Conservation (phyloP, 2,329 filamentous ascomycete genomes). For the Myriosclerotinia scirpicola region DNA sequence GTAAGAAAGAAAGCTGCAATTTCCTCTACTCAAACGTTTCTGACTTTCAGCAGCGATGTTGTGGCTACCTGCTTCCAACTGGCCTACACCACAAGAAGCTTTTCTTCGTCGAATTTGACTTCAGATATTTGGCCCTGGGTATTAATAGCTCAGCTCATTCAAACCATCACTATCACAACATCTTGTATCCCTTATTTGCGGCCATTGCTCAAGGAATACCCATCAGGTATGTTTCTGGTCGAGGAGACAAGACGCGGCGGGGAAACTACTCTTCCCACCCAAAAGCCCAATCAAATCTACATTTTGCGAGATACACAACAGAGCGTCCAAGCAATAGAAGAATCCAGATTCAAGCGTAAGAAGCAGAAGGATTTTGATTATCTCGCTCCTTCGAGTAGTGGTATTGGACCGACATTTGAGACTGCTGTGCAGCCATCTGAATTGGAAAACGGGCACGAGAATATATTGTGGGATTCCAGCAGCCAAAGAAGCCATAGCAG, state of each 20-base stretch:
- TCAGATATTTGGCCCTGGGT: constrained; percentile 2
- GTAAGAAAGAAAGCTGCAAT: neutral
- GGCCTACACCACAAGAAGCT: constrained; percentile 4
- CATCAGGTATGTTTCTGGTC: constrained; percentile 8
- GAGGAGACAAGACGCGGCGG: neutral
- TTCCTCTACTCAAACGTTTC: neutral
- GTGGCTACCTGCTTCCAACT: neutral
- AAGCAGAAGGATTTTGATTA: too few species aligned
- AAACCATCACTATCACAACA: constrained; percentile 3
- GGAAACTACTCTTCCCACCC: neutral
- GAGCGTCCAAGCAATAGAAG: too few species aligned
- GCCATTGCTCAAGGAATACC: neutral
- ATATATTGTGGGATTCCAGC: neutral
- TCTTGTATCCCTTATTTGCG: constrained; percentile 16
- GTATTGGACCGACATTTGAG: too few species aligned
- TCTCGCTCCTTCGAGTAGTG: too few species aligned
- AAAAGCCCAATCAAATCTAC: constrained; percentile 1
- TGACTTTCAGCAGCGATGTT: neutral
- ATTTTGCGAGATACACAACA: constrained; percentile 1
- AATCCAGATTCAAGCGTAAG: too few species aligned
- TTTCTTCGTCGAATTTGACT: neutral
- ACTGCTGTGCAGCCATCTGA: too few species aligned
- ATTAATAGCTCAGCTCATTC: constrained; percentile 1
- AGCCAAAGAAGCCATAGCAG: neutral
- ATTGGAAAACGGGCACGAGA: too few species aligned